These are phyloP conservation scores for Limnomonas spitsbergensis DNA, from an alignment of 139 green algal genomes.

Conservation along the genomic window DNA sequence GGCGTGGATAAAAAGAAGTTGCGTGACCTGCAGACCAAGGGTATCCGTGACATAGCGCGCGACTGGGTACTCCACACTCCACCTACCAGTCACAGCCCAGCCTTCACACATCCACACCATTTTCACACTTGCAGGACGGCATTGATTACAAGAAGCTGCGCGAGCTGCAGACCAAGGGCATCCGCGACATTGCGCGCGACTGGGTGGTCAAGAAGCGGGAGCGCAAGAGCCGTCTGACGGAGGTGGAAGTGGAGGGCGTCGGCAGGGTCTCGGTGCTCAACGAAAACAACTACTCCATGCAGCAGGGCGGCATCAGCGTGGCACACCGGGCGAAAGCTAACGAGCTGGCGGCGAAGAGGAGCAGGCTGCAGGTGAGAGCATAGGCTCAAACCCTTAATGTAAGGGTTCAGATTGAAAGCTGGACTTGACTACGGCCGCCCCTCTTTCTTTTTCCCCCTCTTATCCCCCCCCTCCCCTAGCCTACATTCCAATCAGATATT, in stretches of 20 bases:
- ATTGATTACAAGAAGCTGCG: conserved; percentile 37
- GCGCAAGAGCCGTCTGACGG: conserved; percentile 7
- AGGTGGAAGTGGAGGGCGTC: conserved; percentile 9
- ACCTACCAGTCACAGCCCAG: no score
- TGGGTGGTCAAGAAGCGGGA: conserved; percentile 21
- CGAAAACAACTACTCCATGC: conserved; percentile 60
- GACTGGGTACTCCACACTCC: conserved; percentile 5
- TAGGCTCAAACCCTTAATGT: no score
- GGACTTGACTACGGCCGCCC: no score
- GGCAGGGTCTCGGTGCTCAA: conserved; percentile 37
- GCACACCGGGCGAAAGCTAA: not conserved
- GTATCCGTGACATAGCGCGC: conserved; percentile 8
- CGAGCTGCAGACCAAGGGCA: conserved; percentile 16
- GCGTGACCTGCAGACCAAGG: conserved; percentile 12
- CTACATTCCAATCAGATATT: no score
- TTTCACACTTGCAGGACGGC: conserved; percentile 1
- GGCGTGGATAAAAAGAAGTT: conserved; percentile 35
- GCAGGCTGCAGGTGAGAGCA: conserved; percentile 3
- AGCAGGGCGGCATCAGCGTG: conserved; percentile 39
- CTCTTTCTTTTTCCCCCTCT: no score
- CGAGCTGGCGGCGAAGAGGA: not conserved
- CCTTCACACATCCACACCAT: no score
- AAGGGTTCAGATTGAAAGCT: conserved; percentile 11
- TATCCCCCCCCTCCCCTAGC: no score
- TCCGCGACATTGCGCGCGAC: conserved; percentile 6